Percentiles rank a stretch among this genome's conserved stretches.
phyloP scores from a whole-genome alignment of 345 rosid genomes.

The Pistacia vera region DNA sequence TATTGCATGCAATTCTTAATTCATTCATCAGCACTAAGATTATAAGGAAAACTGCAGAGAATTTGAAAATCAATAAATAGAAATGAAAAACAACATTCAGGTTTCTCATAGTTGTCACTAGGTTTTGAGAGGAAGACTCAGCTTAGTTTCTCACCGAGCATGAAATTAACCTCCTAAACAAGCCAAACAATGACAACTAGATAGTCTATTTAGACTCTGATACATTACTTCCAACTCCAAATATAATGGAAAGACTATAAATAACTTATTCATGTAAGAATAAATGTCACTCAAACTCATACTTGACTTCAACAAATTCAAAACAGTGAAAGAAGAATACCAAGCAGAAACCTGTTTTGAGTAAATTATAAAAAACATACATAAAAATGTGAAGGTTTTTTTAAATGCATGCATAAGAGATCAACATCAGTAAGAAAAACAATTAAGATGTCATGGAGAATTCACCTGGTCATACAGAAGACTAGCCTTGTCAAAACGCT shows the following conservation, averaged over 20 bases:
- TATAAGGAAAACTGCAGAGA: constrained; percentile 1
- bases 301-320: constrained; percentile 6
- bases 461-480: constrained; percentile 91
- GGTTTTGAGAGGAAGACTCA: not conserved
- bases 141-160: not conserved
- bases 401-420: constrained; percentile 4
- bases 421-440: constrained; percentile 3
- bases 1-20: not conserved
- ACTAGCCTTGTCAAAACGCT: constrained; percentile 94
- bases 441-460: constrained; percentile 15
- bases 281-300: not conserved
- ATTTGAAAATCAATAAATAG: not conserved
- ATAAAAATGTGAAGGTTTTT: constrained; percentile 8
- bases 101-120: not conserved
- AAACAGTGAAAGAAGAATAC: constrained; percentile 4
- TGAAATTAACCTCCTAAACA: not conserved
- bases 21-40: not conserved
- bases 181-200: not conserved
- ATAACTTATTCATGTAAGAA: not conserved
- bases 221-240: constrained; percentile 11
- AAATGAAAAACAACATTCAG: constrained; percentile 3
- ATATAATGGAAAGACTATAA: not conserved
- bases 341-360: not conserved
- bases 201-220: not conserved
- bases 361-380: not conserved